Conservation (phyloP, 805 yeast genomes). For the Wickerhamiella vanderwaltii region DNA sequence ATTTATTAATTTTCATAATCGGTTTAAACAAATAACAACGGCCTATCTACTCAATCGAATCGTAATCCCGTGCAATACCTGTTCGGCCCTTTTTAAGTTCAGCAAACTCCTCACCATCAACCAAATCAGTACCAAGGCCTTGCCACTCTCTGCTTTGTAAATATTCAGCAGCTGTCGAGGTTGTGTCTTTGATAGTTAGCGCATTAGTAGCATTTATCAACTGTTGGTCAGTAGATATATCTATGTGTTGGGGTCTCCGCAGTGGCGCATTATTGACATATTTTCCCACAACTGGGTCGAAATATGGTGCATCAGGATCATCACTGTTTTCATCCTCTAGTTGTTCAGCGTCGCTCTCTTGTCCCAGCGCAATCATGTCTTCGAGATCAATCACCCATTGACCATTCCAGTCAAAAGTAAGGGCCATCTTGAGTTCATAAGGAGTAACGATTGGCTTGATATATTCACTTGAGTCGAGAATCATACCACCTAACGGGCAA, state of each 20-base stretch:
- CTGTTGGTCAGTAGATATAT: slow-evolving; percentile 38
- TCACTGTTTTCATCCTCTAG: slow-evolving; percentile 18
- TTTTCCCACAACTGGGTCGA: slow-evolving; percentile 79
- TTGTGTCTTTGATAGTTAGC: slow-evolving; percentile 60
- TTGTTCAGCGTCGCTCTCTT: slow-evolving; percentile 20
- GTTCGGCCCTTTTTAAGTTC: slow-evolving; percentile 65
- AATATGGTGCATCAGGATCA: slow-evolving; percentile 62
- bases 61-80: slow-evolving; percentile 85
- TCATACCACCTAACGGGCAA: slow-evolving; percentile 87
- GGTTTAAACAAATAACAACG: too few relatives aligned
- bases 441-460: slow-evolving; percentile 91
- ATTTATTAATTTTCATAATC: too few relatives aligned
- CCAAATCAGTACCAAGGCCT: slow-evolving; percentile 61
- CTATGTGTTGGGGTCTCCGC: slow-evolving; percentile 51
- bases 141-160: slow-evolving; percentile 69
- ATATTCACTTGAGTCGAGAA: slow-evolving; percentile 64
- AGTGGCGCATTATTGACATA: slow-evolving; percentile 65
- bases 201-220: slow-evolving; percentile 19
- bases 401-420: slow-evolving; percentile 82
- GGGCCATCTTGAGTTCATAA: slow-evolving; percentile 73
- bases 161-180: slow-evolving; percentile 75
- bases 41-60: too few relatives aligned
- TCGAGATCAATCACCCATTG: slow-evolving; percentile 80
- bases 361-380: slow-evolving; percentile 32
- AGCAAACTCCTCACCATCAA: slow-evolving; percentile 48